A percentile compares a stretch with the other conserved stretches of the same genome.
phyloP scores from a whole-genome alignment of 306 rosid species.

The Albizia julibrissin region DNA sequence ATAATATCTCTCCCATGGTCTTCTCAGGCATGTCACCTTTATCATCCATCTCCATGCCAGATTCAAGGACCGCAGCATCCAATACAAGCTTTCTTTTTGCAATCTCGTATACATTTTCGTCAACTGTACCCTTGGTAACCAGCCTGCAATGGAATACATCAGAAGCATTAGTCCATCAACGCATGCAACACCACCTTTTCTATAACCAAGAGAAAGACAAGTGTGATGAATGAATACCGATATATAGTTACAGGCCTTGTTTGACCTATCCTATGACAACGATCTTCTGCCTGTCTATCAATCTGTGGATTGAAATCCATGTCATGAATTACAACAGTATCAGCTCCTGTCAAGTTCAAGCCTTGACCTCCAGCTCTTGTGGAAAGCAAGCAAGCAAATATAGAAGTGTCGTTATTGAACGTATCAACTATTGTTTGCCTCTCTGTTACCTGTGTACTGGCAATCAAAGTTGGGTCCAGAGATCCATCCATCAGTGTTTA shows the following conservation, averaged over 20 bases:
- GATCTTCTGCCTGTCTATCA: conserved; percentile 96
- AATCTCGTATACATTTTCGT: conserved; percentile 95
- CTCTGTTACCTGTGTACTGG: conserved; percentile 90
- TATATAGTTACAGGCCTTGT: conserved; percentile 84
- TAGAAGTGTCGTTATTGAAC: conserved; percentile 77
- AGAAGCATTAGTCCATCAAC: not conserved
- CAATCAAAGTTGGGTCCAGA: conserved; percentile 3
- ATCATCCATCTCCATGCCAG: conserved; percentile 68
- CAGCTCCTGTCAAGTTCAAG: conserved; percentile 88
- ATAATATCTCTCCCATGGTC: conserved; percentile 98
- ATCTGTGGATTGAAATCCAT: conserved; percentile 99
- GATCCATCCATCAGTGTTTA: conserved; percentile 1
- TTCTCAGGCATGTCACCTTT: conserved; percentile 81
- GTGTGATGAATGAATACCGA: conserved; percentile 49
- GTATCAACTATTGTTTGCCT: conserved; percentile 95
- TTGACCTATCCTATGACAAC: conserved; percentile 95
- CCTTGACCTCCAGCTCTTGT: conserved; percentile 99
- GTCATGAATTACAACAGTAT: conserved; percentile 92
- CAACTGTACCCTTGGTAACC: conserved; percentile 87
- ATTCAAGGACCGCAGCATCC: conserved; percentile 94
- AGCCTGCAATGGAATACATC: conserved; percentile 52
- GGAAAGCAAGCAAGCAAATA: conserved; percentile 95
- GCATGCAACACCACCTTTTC: conserved; percentile 16
- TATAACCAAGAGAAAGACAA: conserved; percentile 10
- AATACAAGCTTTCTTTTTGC: conserved; percentile 89